Conservation (phyloP, 2,329 filamentous ascomycete genomes). For the Truncatella angustata region DNA sequence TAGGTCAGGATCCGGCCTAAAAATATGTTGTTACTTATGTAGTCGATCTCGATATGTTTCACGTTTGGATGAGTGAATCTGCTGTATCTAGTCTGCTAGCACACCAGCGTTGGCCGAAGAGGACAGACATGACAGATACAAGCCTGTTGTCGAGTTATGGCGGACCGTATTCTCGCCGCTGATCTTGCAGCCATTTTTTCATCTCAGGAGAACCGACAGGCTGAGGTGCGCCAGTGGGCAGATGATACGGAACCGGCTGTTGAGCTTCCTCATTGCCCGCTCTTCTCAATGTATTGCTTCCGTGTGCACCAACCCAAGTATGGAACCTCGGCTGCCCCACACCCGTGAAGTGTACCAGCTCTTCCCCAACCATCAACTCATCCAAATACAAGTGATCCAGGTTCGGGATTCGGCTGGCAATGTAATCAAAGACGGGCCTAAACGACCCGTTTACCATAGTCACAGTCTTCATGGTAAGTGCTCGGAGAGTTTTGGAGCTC, state of each 20-base stretch:
- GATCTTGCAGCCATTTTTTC: not conserved
- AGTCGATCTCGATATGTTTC: too few species aligned
- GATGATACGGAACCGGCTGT: not conserved
- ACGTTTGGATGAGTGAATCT: too few species aligned
- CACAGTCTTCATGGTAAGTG: not conserved
- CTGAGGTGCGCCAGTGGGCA: not conserved
- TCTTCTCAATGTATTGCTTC: not conserved
- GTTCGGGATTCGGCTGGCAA: not conserved
- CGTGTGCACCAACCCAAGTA: not conserved
- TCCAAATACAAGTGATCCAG: not conserved
- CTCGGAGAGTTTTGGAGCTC: not conserved
- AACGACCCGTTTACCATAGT: not conserved
- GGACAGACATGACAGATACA: too few species aligned
- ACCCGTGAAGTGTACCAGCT: not conserved
- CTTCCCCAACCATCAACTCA: not conserved
- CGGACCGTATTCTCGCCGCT: not conserved
- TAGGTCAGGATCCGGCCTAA: too few species aligned
- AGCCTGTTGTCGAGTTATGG: too few species aligned
- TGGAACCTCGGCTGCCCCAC: not conserved
- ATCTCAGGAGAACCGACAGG: not conserved
- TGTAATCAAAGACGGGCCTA: not conserved
- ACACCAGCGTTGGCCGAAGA: too few species aligned
- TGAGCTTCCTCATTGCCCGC: not conserved
- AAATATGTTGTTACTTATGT: too few species aligned
- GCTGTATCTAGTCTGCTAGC: too few species aligned